These are phyloP conservation scores for Tephrocybe rancida DNA, from an alignment of 768 basidiomycete genomes.

Conservation along the genomic window DNA sequence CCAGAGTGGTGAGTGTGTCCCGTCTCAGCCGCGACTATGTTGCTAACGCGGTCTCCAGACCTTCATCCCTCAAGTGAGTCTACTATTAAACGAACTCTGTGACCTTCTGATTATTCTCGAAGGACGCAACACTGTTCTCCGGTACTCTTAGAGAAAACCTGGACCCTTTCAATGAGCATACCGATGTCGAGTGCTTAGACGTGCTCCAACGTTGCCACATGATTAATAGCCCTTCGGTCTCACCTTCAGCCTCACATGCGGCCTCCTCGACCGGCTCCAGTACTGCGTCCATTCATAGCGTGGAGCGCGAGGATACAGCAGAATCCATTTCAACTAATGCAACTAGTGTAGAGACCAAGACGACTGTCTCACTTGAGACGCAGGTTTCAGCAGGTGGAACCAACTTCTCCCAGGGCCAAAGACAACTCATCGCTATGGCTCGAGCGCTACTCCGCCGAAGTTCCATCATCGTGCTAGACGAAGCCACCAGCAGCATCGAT, in stretches of 20 bases:
- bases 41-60: constrained; percentile 45
- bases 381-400: constrained; percentile 84
- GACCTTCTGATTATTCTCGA: neutral
- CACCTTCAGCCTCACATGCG: constrained; percentile 45
- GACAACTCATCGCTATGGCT: constrained; percentile 88
- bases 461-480: constrained; percentile 77
- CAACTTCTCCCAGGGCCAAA: constrained; percentile 92
- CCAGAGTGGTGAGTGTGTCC: constrained; percentile 56
- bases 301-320: constrained; percentile 39
- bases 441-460: constrained; percentile 74
- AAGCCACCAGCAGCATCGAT: constrained; percentile 86
- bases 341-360: constrained; percentile 61
- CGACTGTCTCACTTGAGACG: constrained; percentile 67
- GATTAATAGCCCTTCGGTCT: constrained; percentile 53
- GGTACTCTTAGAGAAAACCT: constrained; percentile 77
- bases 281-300: constrained; percentile 39
- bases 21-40: neutral
- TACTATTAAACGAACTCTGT: neutral
- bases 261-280: constrained; percentile 49
- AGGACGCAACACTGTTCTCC: constrained; percentile 79
- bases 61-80: constrained; percentile 67
- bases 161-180: constrained; percentile 81
- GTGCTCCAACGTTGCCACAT: constrained; percentile 84
- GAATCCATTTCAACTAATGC: constrained; percentile 43
- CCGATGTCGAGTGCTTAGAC: constrained; percentile 78